These are phyloP conservation scores for Neoboletus magnificus DNA, from an alignment of 768 basidiomycete species.

Conservation along the genomic window DNA sequence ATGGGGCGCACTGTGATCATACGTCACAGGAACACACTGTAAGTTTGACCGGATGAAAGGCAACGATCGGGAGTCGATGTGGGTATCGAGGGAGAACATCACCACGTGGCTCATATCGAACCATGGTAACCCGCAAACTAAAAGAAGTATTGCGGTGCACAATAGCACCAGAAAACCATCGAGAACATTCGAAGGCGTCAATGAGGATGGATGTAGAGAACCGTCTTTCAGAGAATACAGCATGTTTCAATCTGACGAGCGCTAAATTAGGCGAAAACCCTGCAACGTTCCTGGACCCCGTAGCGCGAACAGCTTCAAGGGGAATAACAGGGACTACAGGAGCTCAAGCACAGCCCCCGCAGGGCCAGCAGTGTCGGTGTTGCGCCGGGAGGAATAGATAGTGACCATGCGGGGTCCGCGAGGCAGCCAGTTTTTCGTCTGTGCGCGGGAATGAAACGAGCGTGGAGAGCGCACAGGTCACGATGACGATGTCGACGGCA, in stretches of 20 bases:
- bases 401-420: slow-evolving; percentile 29
- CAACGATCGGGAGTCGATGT: slow-evolving; percentile 21
- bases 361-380: slow-evolving; percentile 14
- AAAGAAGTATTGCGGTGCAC: slow-evolving; percentile 2
- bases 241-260: background rate
- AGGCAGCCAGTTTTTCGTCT: slow-evolving; percentile 20
- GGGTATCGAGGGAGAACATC: slow-evolving; percentile 8
- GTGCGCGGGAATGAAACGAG: slow-evolving; percentile 31
- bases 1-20: slow-evolving; percentile 9
- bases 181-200: background rate
- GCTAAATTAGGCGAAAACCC: background rate
- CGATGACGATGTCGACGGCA: slow-evolving; percentile 24
- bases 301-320: slow-evolving; percentile 16
- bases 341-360: slow-evolving; percentile 15
- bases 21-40: slow-evolving; percentile 29
- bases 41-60: background rate
- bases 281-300: background rate
- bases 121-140: background rate
- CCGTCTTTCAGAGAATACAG: background rate
- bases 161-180: background rate
- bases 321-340: slow-evolving; percentile 2
- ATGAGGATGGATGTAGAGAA: background rate
- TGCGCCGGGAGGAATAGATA: slow-evolving; percentile 15
- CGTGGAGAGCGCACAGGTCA: slow-evolving; percentile 18
- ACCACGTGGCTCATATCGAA: slow-evolving; percentile 2